phyloP scores from a whole-genome alignment of 2,329 filamentous ascomycete genomes.

The Colletotrichum sansevieriae region DNA sequence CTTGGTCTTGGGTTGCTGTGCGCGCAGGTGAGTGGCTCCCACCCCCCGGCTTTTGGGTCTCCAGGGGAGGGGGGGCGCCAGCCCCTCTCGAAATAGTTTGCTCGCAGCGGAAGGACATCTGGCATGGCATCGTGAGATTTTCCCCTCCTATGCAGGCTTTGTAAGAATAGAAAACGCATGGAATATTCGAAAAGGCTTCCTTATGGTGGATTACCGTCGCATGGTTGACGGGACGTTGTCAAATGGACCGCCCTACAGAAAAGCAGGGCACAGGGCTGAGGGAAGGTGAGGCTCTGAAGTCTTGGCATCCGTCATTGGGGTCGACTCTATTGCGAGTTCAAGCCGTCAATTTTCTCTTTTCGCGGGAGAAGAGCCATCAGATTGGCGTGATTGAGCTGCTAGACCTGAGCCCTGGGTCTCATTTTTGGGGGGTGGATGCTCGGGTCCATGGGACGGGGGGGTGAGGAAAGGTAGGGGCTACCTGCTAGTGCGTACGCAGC shows the following conservation, averaged over 20 bases:
- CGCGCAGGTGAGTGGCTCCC: slow-evolving; percentile 20
- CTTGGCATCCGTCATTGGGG: slow-evolving; percentile 41
- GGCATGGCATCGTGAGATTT: slow-evolving; percentile 26
- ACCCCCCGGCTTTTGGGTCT: slow-evolving; percentile 7
- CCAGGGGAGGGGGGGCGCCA: background rate
- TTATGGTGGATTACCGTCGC: slow-evolving; percentile 39
- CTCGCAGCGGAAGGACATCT: slow-evolving; percentile 22
- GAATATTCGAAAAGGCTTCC: slow-evolving; percentile 39
- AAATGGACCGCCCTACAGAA: slow-evolving; percentile 38
- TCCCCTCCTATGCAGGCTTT: slow-evolving; percentile 2
- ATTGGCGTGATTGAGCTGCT: slow-evolving; percentile 27
- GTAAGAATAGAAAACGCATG: slow-evolving; percentile 36
- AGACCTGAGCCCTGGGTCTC: slow-evolving; percentile 21
- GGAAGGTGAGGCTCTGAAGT: slow-evolving; percentile 40
- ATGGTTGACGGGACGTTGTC: slow-evolving; percentile 40
- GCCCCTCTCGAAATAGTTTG: slow-evolving; percentile 11
- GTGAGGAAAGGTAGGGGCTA: background rate
- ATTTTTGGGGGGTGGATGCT: background rate
- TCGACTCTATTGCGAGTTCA: slow-evolving; percentile 31
- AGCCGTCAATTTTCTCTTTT: slow-evolving; percentile 36
- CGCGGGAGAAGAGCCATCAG: slow-evolving; percentile 30
- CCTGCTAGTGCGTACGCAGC: background rate
- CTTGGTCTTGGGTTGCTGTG: background rate
- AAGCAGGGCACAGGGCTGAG: slow-evolving; percentile 41
- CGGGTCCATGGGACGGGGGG: slow-evolving; percentile 11